Base-by-base conservation (phyloP, 2,329 filamentous ascomycete species). In the Tolypocladium album region DNA sequence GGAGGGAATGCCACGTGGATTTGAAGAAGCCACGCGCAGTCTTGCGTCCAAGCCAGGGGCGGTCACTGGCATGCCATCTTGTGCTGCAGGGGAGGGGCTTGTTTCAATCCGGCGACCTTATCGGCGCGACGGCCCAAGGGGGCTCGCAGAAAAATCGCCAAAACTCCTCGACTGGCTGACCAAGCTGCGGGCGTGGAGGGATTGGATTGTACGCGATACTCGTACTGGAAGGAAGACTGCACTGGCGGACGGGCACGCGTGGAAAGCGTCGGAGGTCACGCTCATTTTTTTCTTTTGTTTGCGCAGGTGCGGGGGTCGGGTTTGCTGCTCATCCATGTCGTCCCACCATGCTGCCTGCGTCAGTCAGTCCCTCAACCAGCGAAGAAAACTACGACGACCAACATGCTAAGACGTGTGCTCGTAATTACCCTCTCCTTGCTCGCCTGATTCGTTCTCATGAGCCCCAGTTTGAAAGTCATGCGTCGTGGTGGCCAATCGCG, bases 1-100 rank as follows among this genome's bases (percentile, higher is more conserved):
- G 59, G 59, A 64, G 58, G 55, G 38, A 61, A 64, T 60, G 61
- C 62, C 62, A 64, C 62, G 62, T 64, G 62, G 59, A 55, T 55
- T 60, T 56, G 58, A 62, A 59, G 60, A 59, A 61, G 60, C 59
- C 59, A 60, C 59, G 50, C 59, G 56, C 47, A 50, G 15, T 55
- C 50, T 22, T 58, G 38, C 50, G 52, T 27, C 39, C 38, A 36
- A 42, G 53, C 50, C 20, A 55, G 50, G 50, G 50, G 50, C 50
- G 9, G 17, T 20, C 22, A 24, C 43, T 47, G 50, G 27, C 27
- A 52, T 52, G 27, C 8, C 24, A 52, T 52, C 31, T n/a, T 13
- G 50, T 36, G 50, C 50, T 36, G 3, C 50, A 53, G 50, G 50
- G 50, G 50, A 53, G 50, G 47, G 50, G 31, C 50, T 17, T 20